Base-by-base conservation (phyloP, 2,329 filamentous ascomycete genomes). In the Calonectria crousiana region DNA sequence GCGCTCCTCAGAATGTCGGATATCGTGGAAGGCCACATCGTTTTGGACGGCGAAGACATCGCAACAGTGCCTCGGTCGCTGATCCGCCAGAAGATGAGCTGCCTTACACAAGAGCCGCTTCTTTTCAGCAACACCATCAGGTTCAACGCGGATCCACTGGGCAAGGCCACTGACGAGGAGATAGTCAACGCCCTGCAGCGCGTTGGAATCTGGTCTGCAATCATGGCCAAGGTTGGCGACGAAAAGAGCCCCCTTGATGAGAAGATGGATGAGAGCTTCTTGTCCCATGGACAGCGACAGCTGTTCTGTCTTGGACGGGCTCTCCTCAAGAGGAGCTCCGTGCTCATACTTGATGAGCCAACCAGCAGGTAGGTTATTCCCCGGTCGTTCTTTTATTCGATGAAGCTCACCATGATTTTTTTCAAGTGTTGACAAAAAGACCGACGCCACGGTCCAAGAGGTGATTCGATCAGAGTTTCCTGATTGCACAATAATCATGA, bases 61-160 rank as follows among this genome's bases (percentile, higher is more conserved):
- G 73, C 78, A 3, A 73, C 6, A 4, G 26, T 84, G 5, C 80
- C 83, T 0, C 78, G 82, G 9, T 68, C 77, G 5, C 18, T 79
- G 30, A 71, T 84, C 26, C 83, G 84, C 11, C 74, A 81, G 14
- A 77, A 76, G 6, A 80, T 91, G 13, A 87, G 87, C 51, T 86
- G 85, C 10, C 79, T 91, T 9, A 88, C 90, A 0, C 90, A 91
- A 81, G 90, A 91, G 41, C 85, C 88, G 0, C 86, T 90, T 69
- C 84, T 90, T 23, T 84, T 91, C 30, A 84, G 85, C 2, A 88
- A 88, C 20, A 88, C 83, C 0, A 82, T 92, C 0, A 85, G 88
- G 0, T 82, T 84, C n/a, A 92, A 91, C 60, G 82, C 88, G 0
- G 89, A 91, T 73, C 89, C 89, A 0, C 78, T 82, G 1, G 77